Evolutionary conservation across 2,329 filamentous ascomycete species (phyloP).

Genomic region (Xylariomycetidae sp.): DNA sequence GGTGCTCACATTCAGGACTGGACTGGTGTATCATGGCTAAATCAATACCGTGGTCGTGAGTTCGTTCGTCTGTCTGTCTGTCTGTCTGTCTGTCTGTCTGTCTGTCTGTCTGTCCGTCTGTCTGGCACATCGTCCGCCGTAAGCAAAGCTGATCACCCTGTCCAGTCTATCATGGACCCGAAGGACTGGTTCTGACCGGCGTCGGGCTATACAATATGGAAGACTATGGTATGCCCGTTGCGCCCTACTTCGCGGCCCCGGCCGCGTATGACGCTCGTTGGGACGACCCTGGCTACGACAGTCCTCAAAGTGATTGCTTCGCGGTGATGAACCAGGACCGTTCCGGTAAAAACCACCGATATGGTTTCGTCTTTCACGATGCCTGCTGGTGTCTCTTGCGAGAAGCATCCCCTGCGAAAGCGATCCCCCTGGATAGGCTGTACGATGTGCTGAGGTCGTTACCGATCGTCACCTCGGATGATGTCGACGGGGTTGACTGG

Average conservation of each 20-base stretch:
- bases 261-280: not conserved
- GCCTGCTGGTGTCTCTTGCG: not conserved
- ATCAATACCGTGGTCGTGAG: not conserved
- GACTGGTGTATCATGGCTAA: not conserved
- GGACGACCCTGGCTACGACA: not conserved
- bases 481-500: not conserved
- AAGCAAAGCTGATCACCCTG: not conserved
- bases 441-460: not conserved
- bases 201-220: not conserved
- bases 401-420: not conserved
- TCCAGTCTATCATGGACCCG: not conserved
- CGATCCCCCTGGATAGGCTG: not conserved
- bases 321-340: not conserved
- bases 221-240: no score
- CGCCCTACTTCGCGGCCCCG: not conserved
- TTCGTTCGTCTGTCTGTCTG: no score
- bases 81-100: no score
- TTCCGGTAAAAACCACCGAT: not conserved
- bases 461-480: not conserved
- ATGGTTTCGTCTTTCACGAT: not conserved
- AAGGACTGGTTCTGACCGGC: not conserved
- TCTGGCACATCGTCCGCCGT: not conserved
- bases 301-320: not conserved
- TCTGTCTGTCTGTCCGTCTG: no score
- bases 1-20: no score